Conservation (phyloP, 2,329 filamentous ascomycete genomes). For the Madurella fahalii region DNA sequence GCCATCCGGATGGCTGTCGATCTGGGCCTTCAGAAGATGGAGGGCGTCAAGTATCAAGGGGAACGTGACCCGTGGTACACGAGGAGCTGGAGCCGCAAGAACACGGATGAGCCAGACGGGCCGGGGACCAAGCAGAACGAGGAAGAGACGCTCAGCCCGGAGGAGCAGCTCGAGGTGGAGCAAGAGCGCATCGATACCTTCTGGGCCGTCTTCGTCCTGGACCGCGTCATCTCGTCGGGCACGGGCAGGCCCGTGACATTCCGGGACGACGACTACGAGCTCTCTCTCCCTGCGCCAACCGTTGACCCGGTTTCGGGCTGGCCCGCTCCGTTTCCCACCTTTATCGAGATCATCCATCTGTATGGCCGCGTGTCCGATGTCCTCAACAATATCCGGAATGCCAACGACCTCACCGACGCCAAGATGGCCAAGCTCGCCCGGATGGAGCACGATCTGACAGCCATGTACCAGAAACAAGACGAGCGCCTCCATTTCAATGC, state of each 20-base stretch:
- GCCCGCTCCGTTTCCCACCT: slow-evolving; percentile 73
- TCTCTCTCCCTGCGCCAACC: slow-evolving; percentile 58
- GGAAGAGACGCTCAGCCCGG: slow-evolving; percentile 39
- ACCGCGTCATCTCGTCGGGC: slow-evolving; percentile 81
- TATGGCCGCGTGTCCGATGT: slow-evolving; percentile 82
- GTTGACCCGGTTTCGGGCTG: slow-evolving; percentile 57
- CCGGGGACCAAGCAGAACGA: slow-evolving; percentile 38
- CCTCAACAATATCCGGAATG: slow-evolving; percentile 73
- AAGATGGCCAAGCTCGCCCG: slow-evolving; percentile 66
- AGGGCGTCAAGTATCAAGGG: slow-evolving; percentile 64
- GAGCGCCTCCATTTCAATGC: slow-evolving; percentile 76
- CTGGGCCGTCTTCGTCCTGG: slow-evolving; percentile 85
- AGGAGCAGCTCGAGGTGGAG: slow-evolving; percentile 63
- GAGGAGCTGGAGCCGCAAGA: slow-evolving; percentile 40
- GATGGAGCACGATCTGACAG: slow-evolving; percentile 79
- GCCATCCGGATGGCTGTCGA: slow-evolving; percentile 81
- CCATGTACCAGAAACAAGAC: slow-evolving; percentile 68
- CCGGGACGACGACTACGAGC: slow-evolving; percentile 78
- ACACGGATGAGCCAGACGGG: slow-evolving; percentile 23
- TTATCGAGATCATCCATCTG: slow-evolving; percentile 80
- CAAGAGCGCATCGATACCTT: slow-evolving; percentile 83
- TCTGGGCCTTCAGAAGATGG: slow-evolving; percentile 75
- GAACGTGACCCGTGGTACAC: slow-evolving; percentile 48
- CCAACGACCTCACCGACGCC: slow-evolving; percentile 69
- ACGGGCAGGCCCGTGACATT: slow-evolving; percentile 81